Base-by-base conservation (phyloP, 1,284 basidiomycete genomes). In the Psilocybe mexicana region DNA sequence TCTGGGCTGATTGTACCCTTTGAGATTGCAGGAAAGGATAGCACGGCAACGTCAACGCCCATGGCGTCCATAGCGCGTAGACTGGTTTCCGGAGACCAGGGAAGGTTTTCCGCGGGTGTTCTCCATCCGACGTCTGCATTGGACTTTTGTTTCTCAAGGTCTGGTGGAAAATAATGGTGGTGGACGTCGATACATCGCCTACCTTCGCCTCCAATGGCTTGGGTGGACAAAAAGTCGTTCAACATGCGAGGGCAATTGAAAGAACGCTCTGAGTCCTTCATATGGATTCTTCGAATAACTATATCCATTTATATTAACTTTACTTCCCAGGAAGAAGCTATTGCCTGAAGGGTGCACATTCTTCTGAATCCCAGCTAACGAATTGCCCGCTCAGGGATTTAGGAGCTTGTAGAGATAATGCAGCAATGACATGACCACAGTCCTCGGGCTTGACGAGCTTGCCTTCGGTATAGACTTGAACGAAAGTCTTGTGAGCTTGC, bases 391-490 rank as follows among this genome's bases (percentile, higher is more conserved):
- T 90, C 52, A 92, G 68, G 2, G 72, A 68, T 62, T 79, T 76
- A 6, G 83, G 76, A 3, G 87, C 88, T 28, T 70, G 69, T 35
- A 92, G 65, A 2, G 86, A 78, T 33, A 93, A 74, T 18, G 82
- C 78, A 7, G 90, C 90, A 59, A 94, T 85, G 43, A 93, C 90
- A 69, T 89, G 82, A 0, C 88, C 93, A 46, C 85, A 79, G 49
- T 86, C 84, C 59, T 87, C 83, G 3, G 91, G 86, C 49, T 82
- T 85, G 43, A 90, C 80, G 33, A 96, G 80, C 58, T 82, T 81
- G 8, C 88, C 88, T 38, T 85, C 80, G 14, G 70, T 72, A 65
- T 92, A 78, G 23, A 83, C 77, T 7, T 81, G 75, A n/a, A 86
- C 67, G 65, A 94, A 94, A 35, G 70, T 74, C 33, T 80, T 63